A percentile compares a stretch with the other conserved stretches of the same genome.
phyloP scores from a whole-genome alignment of 2,329 filamentous ascomycete genomes.

The Microcyclosporella mali region DNA sequence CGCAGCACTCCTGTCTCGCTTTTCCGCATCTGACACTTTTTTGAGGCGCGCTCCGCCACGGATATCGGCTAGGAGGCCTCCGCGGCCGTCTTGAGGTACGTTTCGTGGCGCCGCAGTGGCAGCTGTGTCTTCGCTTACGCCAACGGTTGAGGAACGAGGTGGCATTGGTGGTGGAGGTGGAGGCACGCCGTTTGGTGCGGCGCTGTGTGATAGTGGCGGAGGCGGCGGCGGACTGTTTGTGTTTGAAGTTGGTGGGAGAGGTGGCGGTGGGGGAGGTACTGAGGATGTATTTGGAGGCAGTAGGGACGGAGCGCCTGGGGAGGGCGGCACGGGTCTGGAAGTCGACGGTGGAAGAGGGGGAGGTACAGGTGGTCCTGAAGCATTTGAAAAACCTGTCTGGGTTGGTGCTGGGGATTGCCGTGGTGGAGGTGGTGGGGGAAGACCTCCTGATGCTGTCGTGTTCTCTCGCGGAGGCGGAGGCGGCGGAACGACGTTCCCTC shows the following conservation, averaged over 20 bases:
- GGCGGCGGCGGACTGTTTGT: constrained; percentile 33
- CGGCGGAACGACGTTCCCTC: constrained; percentile 50
- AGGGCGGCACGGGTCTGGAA: constrained; percentile 28
- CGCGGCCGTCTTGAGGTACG: constrained; percentile 38
- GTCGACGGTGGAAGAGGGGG: constrained; percentile 30
- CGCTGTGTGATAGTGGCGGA: constrained; percentile 33
- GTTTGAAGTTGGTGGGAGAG: constrained; percentile 32
- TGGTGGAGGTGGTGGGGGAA: constrained; percentile 37
- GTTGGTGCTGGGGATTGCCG: constrained; percentile 56
- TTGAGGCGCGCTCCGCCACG: constrained; percentile 60
- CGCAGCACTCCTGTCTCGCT: constrained; percentile 65
- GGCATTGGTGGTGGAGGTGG: constrained; percentile 42
- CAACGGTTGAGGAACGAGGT: constrained; percentile 47
- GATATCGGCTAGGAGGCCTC: constrained; percentile 64
- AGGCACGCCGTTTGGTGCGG: constrained; percentile 28
- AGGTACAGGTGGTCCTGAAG: constrained; percentile 29
- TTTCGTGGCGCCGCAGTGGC: constrained; percentile 14
- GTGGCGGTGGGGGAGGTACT: constrained; percentile 38
- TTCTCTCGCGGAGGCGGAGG: constrained; percentile 41
- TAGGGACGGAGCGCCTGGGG: constrained; percentile 35
- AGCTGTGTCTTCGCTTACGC: constrained; percentile 37
- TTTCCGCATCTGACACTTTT: constrained; percentile 66
- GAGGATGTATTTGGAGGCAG: constrained; percentile 35
- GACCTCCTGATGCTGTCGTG: constrained; percentile 27
- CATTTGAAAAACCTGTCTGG: constrained; percentile 27